These are phyloP conservation scores for Ananas comosus DNA, from an alignment of 176 grass and related monocot genomes.

Conservation along the genomic window DNA sequence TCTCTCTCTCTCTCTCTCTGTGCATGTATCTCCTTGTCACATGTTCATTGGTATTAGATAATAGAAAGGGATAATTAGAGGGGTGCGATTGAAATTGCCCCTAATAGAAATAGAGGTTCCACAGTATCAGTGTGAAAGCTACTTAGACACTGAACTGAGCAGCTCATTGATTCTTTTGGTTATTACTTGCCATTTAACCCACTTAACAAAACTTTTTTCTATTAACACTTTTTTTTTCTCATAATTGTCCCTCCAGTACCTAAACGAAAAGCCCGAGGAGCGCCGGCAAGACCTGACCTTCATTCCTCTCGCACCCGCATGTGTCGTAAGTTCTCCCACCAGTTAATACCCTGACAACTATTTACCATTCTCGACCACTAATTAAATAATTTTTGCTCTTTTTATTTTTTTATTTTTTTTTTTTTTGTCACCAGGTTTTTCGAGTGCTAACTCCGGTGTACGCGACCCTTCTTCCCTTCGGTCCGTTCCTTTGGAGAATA, in stretches of 20 bases:
- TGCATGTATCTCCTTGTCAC: too few relatives aligned
- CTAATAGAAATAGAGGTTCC: too few relatives aligned
- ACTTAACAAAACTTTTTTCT: conserved; percentile 5
- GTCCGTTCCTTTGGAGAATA: conserved; percentile 65
- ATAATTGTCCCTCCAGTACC: conserved; percentile 37
- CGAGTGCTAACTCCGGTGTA: conserved; percentile 82
- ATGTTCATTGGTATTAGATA: too few relatives aligned
- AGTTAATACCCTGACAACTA: conserved; percentile 8
- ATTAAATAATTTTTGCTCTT: conserved; percentile 10
- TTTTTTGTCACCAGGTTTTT: conserved; percentile 40
- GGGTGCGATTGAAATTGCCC: too few relatives aligned
- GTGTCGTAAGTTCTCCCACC: conserved; percentile 47
- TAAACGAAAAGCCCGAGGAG: conserved; percentile 87
- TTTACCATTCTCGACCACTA: conserved; percentile 12
- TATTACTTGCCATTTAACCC: too few relatives aligned
- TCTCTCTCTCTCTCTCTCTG: too few relatives aligned
- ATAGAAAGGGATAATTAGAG: too few relatives aligned
- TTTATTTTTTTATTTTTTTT: conserved; percentile 2
- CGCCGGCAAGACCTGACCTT: conserved; percentile 84
- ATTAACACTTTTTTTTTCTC: not conserved
- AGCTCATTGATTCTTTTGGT: too few relatives aligned
- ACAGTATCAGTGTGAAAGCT: too few relatives aligned
- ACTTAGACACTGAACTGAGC: too few relatives aligned
- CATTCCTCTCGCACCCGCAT: conserved; percentile 90
- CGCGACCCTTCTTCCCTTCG: conserved; percentile 61